These are phyloP conservation scores for Ampelocalamus luodianensis DNA, from an alignment of 176 grass and related monocot genomes.

Conservation along the genomic window DNA sequence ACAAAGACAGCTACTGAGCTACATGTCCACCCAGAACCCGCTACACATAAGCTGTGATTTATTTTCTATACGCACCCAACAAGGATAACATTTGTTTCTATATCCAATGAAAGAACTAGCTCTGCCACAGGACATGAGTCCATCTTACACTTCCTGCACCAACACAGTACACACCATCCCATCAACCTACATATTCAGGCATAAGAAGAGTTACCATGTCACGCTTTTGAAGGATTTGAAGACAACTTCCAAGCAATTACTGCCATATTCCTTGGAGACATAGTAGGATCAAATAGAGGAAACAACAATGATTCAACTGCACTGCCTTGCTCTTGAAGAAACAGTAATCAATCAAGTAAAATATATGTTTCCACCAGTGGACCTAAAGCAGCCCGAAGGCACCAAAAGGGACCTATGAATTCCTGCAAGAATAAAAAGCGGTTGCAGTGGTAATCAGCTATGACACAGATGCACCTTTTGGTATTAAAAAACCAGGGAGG, in stretches of 20 bases:
- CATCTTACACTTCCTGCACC: constrained; percentile 16
- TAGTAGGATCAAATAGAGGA: constrained; percentile 79
- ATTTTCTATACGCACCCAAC: constrained; percentile 8
- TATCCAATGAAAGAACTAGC: constrained; percentile 15
- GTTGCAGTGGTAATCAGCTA: constrained; percentile 29
- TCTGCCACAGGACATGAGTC: constrained; percentile 25
- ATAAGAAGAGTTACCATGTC: constrained; percentile 54
- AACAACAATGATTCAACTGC: constrained; percentile 65
- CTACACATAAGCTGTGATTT: background rate
- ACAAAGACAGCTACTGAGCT: background rate
- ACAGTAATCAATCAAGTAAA: constrained; percentile 88
- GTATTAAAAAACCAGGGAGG: background rate
- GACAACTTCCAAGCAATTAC: constrained; percentile 67
- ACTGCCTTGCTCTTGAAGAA: constrained; percentile 74
- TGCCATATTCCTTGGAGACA: constrained; percentile 89
- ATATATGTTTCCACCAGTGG: constrained; percentile 93
- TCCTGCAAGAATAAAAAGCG: constrained; percentile 55
- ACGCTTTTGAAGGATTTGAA: constrained; percentile 39
- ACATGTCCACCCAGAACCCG: constrained; percentile 16
- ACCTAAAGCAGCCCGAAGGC: constrained; percentile 85
- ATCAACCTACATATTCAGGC: constrained; percentile 37
- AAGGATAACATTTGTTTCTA: constrained; percentile 32
- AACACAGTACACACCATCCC: constrained; percentile 20
- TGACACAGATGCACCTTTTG: background rate
- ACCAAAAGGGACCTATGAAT: constrained; percentile 93